Conservation (phyloP, 345 rosid species). For the Aquilaria sinensis region DNA sequence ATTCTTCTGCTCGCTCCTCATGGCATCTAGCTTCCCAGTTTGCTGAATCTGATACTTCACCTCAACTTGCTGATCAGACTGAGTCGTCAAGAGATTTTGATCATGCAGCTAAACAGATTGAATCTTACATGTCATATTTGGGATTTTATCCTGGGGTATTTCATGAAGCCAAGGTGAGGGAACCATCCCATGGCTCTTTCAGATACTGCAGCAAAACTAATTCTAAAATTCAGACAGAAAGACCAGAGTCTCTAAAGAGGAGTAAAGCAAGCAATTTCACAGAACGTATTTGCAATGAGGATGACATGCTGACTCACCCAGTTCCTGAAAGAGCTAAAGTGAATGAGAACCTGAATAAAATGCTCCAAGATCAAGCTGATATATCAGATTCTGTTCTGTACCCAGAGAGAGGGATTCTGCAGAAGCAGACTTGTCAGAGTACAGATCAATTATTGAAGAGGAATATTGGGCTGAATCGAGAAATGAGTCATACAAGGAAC, state of each 20-base stretch:
- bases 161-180: constrained; percentile 3
- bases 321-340: not conserved
- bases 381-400: not conserved
- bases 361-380: constrained; percentile 5
- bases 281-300: not conserved
- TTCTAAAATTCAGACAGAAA: constrained; percentile 3
- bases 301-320: not conserved
- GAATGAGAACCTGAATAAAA: not conserved
- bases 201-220: constrained; percentile 1
- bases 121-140: constrained; percentile 32
- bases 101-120: constrained; percentile 33
- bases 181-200: not conserved
- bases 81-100: constrained; percentile 18
- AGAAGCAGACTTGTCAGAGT: constrained; percentile 12
- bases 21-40: not conserved
- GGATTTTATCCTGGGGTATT: constrained; percentile 17
- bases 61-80: not conserved
- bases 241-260: constrained; percentile 1
- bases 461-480: constrained; percentile 5
- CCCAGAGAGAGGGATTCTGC: constrained; percentile 9
- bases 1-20: constrained; percentile 12
- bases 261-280: not conserved
- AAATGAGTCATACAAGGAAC: not conserved
- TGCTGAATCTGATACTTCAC: not conserved
- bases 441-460: constrained; percentile 13